Evolutionary conservation across 2,329 filamentous ascomycete genomes (phyloP).

Genomic region (Lasiodiplodia theobromae): DNA sequence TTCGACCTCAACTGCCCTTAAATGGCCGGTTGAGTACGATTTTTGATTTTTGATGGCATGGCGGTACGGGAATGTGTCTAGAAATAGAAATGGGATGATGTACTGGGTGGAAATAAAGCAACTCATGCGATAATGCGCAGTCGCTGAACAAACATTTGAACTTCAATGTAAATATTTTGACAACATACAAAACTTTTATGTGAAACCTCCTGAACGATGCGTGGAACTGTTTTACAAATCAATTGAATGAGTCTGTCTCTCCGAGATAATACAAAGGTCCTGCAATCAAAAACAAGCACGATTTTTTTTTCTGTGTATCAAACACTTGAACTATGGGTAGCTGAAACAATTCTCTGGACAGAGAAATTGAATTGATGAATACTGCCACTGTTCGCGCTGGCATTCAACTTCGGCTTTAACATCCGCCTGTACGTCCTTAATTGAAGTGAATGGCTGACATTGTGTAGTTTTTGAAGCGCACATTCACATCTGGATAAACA

Average conservation of each 20-base stretch:
- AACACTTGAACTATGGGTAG: no score
- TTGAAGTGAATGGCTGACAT: background rate
- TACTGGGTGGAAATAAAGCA: background rate
- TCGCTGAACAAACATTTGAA: background rate
- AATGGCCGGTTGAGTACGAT: background rate
- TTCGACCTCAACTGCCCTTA: conserved; percentile 30
- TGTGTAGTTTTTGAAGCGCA: no score
- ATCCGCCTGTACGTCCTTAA: background rate
- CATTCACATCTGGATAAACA: no score
- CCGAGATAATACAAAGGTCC: no score
- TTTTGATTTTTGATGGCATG: conserved; percentile 5
- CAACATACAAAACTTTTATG: background rate
- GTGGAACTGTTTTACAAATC: background rate
- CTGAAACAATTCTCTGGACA: no score
- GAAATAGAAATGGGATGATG: conserved; percentile 7
- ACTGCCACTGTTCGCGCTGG: no score
- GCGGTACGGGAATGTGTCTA: conserved; percentile 8
- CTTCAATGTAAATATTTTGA: conserved; percentile 25
- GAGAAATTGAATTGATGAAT: no score
- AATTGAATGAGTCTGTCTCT: no score
- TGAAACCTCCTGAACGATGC: background rate
- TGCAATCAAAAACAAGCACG: no score
- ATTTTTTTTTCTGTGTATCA: no score
- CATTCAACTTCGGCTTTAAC: no score
- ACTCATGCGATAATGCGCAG: conserved; percentile 5